These are phyloP conservation scores for Stachybotrys chartarum DNA, from an alignment of 2,329 filamentous ascomycete genomes.

Conservation along the genomic window DNA sequence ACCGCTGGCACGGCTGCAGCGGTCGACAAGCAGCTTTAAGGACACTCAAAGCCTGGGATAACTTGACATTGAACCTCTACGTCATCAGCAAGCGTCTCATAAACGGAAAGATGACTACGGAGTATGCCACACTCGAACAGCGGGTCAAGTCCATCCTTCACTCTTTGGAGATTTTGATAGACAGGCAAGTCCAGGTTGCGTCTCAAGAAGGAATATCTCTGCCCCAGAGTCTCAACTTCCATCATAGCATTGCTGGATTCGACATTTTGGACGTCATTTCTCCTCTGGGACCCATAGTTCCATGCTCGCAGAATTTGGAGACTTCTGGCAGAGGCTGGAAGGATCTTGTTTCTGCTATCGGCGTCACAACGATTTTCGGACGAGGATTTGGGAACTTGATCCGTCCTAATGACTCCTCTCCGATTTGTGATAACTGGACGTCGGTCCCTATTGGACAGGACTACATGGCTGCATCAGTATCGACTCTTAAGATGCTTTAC, in stretches of 20 bases:
- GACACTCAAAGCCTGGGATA: neutral
- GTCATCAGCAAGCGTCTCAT: neutral
- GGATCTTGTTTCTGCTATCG: neutral
- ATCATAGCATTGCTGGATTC: neutral
- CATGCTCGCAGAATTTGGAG: neutral
- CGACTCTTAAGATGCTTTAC: neutral
- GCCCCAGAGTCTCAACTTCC: neutral
- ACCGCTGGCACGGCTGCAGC: neutral
- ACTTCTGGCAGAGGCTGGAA: neutral
- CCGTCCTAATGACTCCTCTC: neutral
- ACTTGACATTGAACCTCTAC: neutral
- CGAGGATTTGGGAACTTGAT: neutral
- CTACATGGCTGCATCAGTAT: neutral
- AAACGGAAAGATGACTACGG: neutral
- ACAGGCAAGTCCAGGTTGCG: neutral
- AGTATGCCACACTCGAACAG: neutral
- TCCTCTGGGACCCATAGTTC: neutral
- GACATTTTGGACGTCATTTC: neutral
- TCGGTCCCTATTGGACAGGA: neutral
- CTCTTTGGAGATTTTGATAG: neutral
- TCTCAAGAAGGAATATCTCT: neutral
- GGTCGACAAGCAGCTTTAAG: neutral
- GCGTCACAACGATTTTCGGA: neutral
- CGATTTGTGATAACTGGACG: neutral
- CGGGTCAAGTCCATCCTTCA: neutral